phyloP scores from a whole-genome alignment of 495 filamentous ascomycete species.

The Amphirosellinia nigrospora region DNA sequence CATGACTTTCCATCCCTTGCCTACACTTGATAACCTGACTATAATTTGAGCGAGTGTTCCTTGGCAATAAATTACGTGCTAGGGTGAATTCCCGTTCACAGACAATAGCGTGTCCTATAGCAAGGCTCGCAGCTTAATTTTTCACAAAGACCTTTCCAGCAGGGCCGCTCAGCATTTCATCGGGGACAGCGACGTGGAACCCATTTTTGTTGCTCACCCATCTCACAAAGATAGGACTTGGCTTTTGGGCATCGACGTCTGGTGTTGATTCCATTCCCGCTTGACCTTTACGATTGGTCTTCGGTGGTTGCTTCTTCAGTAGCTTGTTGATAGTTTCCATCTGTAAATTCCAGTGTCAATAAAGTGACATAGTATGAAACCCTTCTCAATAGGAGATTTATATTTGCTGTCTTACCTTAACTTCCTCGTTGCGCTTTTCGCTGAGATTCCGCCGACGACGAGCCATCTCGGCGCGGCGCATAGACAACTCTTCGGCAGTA shows the following conservation, averaged over 20 bases:
- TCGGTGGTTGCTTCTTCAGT: conserved; percentile 93
- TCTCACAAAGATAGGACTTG: conserved; percentile 74
- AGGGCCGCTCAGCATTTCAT: conserved; percentile 77
- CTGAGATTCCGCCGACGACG: conserved; percentile 93
- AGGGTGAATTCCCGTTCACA: neutral
- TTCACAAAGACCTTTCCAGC: conserved; percentile 65
- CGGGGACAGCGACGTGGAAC: conserved; percentile 73
- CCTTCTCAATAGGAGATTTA: neutral
- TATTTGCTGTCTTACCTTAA: conserved; percentile 70
- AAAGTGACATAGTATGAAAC: neutral
- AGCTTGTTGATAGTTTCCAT: conserved; percentile 99
- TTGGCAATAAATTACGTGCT: neutral
- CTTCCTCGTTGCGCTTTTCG: conserved; percentile 97
- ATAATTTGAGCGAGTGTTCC: neutral
- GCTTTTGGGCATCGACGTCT: conserved; percentile 54
- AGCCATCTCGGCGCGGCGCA: conserved; percentile 96
- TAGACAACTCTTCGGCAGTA: conserved; percentile 92
- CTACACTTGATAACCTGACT: neutral
- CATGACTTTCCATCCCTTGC: neutral
- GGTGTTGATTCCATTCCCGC: conserved; percentile 62
- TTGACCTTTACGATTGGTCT: conserved; percentile 64
- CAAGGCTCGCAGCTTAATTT: neutral
- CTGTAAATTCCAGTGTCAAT: conserved; percentile 49
- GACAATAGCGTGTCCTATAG: neutral
- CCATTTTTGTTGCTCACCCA: conserved; percentile 79